These are phyloP conservation scores for Spathaspora sp. DNA, from an alignment of 1,139 yeast species.

Conservation along the genomic window DNA sequence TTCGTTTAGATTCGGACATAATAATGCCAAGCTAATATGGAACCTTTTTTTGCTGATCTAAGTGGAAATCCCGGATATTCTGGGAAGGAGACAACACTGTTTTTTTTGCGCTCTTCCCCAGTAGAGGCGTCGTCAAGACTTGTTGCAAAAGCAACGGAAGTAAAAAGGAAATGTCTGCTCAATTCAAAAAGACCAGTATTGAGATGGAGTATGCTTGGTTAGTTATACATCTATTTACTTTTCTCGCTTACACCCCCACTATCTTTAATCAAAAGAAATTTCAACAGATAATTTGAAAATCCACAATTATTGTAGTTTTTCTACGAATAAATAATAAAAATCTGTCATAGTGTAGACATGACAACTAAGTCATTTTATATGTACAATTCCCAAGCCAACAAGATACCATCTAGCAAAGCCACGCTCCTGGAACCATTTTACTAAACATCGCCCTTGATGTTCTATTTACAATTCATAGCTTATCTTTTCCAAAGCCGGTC, in stretches of 20 bases:
- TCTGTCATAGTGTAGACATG: not conserved
- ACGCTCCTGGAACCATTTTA: not conserved
- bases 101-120: not conserved
- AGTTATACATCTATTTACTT: too few relatives aligned
- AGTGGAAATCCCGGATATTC: too few relatives aligned
- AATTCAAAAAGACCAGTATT: too few relatives aligned
- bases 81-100: not conserved
- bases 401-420: not conserved
- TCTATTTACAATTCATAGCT: not conserved
- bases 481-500: not conserved
- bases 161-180: not conserved
- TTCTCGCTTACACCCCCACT: not conserved
- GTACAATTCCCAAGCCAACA: not conserved
- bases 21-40: too few relatives aligned
- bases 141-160: not conserved
- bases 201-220: too few relatives aligned
- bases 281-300: not conserved
- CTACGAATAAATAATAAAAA: not conserved
- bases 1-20: too few relatives aligned
- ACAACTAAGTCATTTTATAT: not conserved
- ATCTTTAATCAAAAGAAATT: too few relatives aligned
- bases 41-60: too few relatives aligned
- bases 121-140: not conserved
- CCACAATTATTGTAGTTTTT: not conserved
- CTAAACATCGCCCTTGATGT: not conserved